Evolutionary conservation across 106 monocot genomes (phyloP).

Genomic region (Acorus calamus): DNA sequence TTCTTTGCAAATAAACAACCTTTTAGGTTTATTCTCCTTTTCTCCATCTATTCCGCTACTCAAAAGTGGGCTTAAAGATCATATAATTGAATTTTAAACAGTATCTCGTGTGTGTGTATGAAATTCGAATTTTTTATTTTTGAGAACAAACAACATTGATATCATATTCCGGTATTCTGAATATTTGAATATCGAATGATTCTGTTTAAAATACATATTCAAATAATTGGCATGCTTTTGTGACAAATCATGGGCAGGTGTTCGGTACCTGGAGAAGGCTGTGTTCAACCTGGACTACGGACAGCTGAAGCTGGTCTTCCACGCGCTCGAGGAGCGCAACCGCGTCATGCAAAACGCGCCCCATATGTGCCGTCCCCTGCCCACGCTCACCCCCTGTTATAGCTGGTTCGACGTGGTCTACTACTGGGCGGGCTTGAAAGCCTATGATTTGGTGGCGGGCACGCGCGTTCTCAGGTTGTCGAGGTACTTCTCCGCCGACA

Average conservation of each 20-base stretch:
- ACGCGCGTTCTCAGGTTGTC: conserved; percentile 82
- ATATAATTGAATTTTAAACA: too few relatives aligned
- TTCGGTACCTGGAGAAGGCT: conserved; percentile 94
- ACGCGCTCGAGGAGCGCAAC: conserved; percentile 89
- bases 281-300: conserved; percentile 96
- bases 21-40: too few relatives aligned
- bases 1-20: too few relatives aligned
- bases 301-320: conserved; percentile 95
- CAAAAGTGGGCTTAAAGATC: too few relatives aligned
- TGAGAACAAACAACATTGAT: too few relatives aligned
- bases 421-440: conserved; percentile 81
- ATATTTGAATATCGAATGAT: too few relatives aligned
- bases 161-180: too few relatives aligned
- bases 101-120: too few relatives aligned
- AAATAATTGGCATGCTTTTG: too few relatives aligned
- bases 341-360: conserved; percentile 95
- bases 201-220: too few relatives aligned
- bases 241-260: conserved; percentile 38
- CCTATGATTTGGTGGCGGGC: conserved; percentile 94
- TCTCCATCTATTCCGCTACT: too few relatives aligned
- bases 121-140: too few relatives aligned
- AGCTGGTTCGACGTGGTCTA: conserved; percentile 84
- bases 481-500: conserved; percentile 79
- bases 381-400: conserved; percentile 99
- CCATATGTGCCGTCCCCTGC: conserved; percentile 79